phyloP scores from a whole-genome alignment of 148 eudicot genomes.

The Tetragonia tetragonoides region DNA sequence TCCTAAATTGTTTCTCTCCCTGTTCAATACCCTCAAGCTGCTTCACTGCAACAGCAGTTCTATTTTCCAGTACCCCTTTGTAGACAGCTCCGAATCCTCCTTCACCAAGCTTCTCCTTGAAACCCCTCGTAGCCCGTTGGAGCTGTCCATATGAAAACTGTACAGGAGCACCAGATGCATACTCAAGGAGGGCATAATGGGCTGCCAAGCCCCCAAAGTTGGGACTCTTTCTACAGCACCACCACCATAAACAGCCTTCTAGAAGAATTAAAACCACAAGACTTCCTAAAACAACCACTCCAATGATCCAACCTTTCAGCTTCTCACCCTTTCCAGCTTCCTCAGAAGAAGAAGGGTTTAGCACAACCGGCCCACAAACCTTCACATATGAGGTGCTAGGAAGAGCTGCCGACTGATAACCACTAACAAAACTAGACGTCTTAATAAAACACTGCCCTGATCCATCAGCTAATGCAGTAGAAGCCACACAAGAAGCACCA shows the following conservation, averaged over 20 bases:
- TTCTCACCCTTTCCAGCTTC: constrained; percentile 14
- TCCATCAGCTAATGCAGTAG: constrained; percentile 69
- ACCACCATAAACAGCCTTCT: constrained; percentile 71
- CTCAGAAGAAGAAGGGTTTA: constrained; percentile 38
- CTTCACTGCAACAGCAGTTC: constrained; percentile 67
- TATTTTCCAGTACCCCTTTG: constrained; percentile 59
- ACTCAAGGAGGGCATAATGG: constrained; percentile 79
- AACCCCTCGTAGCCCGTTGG: constrained; percentile 62
- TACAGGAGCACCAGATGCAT: constrained; percentile 90
- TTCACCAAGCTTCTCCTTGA: constrained; percentile 78
- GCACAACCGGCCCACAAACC: constrained; percentile 52
- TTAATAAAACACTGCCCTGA: constrained; percentile 68
- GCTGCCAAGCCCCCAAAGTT: constrained; percentile 51
- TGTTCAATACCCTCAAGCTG: constrained; percentile 87
- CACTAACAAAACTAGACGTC: constrained; percentile 51
- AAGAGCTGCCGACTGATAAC: constrained; percentile 65
- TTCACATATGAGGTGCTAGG: constrained; percentile 87
- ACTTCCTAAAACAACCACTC: constrained; percentile 47
- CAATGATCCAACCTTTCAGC: constrained; percentile 50
- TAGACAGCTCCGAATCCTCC: constrained; percentile 96
- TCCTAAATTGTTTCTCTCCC: constrained; percentile 89
- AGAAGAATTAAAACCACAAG: constrained; percentile 36
- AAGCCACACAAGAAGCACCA: constrained; percentile 56
- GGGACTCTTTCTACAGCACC: constrained; percentile 63
- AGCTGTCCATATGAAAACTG: constrained; percentile 78